Conservation (phyloP, 305 asterid species). For the Nicotiana rustica region DNA sequence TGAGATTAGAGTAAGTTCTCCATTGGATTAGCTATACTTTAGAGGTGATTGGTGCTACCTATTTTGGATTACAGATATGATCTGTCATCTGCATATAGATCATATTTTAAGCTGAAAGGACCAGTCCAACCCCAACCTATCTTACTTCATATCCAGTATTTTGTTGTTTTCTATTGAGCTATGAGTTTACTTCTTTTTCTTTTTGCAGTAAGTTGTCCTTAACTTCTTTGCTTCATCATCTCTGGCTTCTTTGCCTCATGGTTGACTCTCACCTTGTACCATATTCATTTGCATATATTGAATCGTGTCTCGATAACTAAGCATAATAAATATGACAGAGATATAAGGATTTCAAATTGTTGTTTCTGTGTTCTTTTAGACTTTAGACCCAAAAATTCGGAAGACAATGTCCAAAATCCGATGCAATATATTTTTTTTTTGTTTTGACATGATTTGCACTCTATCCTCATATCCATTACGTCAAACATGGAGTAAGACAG, state of each 20-base stretch:
- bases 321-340: too few relatives aligned
- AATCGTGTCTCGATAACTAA: too few relatives aligned
- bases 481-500: slow-evolving; percentile 10
- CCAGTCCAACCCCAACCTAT: neutral
- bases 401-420: too few relatives aligned
- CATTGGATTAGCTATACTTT: neutral
- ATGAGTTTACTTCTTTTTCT: neutral
- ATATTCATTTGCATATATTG: too few relatives aligned
- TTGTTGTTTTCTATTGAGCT: slow-evolving; percentile 1
- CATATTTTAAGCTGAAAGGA: neutral
- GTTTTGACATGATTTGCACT: neutral
- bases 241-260: too few relatives aligned
- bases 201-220: too few relatives aligned
- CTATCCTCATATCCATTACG: neutral
- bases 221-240: too few relatives aligned
- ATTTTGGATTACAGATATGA: neutral
- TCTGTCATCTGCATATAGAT: neutral
- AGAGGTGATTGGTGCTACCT: neutral
- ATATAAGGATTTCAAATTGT: too few relatives aligned
- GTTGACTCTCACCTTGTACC: too few relatives aligned
- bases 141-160: neutral
- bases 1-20: neutral
- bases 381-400: too few relatives aligned
- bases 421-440: too few relatives aligned
- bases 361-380: too few relatives aligned